Evolutionary conservation across 2,329 filamentous ascomycete genomes (phyloP).

Genomic region (Colletotrichum higginsianum): DNA sequence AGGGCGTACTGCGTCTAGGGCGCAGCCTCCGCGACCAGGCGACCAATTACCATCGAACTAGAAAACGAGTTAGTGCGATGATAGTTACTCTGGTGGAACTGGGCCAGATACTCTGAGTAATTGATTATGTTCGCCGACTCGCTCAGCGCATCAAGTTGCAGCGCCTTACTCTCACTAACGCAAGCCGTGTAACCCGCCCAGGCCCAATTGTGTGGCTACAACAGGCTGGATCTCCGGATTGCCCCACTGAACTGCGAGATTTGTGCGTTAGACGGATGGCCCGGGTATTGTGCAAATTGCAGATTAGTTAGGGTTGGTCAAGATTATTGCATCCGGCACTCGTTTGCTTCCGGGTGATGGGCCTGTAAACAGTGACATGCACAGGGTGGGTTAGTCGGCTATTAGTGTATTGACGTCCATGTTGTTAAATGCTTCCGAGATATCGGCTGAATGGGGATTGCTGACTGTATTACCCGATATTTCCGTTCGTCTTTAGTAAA

Average conservation of each 20-base stretch:
- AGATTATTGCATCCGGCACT: no score
- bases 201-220: background rate
- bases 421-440: background rate
- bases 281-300: background rate
- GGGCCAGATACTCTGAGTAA: background rate
- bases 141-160: background rate
- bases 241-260: no score
- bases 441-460: background rate
- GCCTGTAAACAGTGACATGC: no score
- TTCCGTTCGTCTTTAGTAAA: no score
- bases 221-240: background rate
- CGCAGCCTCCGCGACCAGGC: background rate
- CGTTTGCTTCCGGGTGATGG: background rate
- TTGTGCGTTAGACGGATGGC: background rate
- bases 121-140: background rate
- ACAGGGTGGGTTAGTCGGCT: no score
- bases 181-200: background rate
- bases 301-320: no score
- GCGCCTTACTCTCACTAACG: background rate
- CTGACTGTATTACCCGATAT: background rate
- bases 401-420: no score
- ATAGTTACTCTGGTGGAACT: background rate
- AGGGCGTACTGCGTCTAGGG: no score
- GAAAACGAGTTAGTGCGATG: background rate
- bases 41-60: background rate